Base-by-base conservation (phyloP, 371 early-diverging fungal species). In the Mucor saturninus region DNA sequence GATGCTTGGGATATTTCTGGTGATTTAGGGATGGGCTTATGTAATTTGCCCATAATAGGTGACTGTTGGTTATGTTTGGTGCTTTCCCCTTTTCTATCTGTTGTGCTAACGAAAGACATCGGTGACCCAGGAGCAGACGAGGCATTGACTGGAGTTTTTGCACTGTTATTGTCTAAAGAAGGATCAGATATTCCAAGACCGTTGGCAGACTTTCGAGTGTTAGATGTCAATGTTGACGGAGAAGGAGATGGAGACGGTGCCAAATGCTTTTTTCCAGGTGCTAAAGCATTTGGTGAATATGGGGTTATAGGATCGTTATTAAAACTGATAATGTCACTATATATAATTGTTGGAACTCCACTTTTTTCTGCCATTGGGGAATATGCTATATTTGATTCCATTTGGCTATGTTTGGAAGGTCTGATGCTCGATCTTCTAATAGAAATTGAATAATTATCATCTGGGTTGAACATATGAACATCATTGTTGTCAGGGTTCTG, bases 381-480 rank as follows among this genome's bases (percentile, higher is more conserved):
- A 51, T 59, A 45, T 2, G 49, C 54, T 9, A 64, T 55, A 21
- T 30, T 29, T 5, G 64, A 51, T 10, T 65, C 62, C 26, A 71
- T 56, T 52, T 61, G 59, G 50, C 66, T 73, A 15, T 49, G 11
- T 43, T 65, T 59, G 29, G 75, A 56, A 38, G 39, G 43, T 42
- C 54, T 54, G 32, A 75, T 59, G 29, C 67, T 71, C 35, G 74
- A 71, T 59, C 74, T 57, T 11, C 67, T 68, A 21, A 80, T 65
- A 2, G 75, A 75, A 38, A 77, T 67, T 3, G 77, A 77, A 30
- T 71, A 67, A 26, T 73, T 73, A n/a, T 75, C 74, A 30, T 77
- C 76, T 21, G 77, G 77, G 43, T 68, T 68, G 21, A 68, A 72
- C 77, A 80, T 77, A 11, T 59, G 59, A 21, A 77, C 73, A 21